A percentile compares a stretch with the other conserved stretches of the same genome.
Evolutionary conservation across 1,139 yeast species (phyloP).

Genomic region (Kodamaea suecica): DNA sequence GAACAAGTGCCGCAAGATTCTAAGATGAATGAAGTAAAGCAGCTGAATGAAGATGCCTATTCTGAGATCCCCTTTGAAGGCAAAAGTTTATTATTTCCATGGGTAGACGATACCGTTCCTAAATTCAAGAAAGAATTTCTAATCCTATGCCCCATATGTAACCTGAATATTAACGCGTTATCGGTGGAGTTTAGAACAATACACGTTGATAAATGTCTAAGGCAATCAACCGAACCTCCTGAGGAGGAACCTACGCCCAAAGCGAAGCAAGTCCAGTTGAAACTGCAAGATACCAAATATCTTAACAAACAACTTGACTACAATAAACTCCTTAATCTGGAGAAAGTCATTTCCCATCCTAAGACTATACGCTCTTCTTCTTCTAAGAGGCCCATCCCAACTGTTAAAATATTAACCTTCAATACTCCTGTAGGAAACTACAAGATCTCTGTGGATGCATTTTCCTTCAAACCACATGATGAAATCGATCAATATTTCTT

Average conservation of each 20-base stretch:
- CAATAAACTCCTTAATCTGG: neutral
- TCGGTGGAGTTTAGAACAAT: constrained; percentile 42
- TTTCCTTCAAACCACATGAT: constrained; percentile 50
- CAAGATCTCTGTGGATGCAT: constrained; percentile 65
- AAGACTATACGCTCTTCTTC: constrained; percentile 15
- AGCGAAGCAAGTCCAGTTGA: constrained; percentile 4
- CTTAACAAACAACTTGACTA: neutral
- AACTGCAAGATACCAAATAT: neutral
- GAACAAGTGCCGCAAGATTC: neutral
- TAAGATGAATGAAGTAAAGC: too few species aligned
- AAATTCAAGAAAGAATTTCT: too few species aligned
- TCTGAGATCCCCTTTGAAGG: too few species aligned
- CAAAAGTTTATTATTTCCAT: too few species aligned
- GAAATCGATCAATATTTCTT: constrained; percentile 53
- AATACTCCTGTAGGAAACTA: constrained; percentile 12
- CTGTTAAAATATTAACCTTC: constrained; percentile 51
- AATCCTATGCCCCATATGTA: constrained; percentile 64
- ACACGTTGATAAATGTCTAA: constrained; percentile 59
- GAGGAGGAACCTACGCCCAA: neutral
- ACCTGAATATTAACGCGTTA: constrained; percentile 29
- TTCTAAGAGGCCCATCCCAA: constrained; percentile 47
- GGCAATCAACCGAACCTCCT: neutral
- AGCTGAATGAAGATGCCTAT: too few species aligned
- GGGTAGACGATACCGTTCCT: too few species aligned
- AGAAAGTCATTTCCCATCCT: constrained; percentile 21